Conservation (phyloP, 306 rosid species). For the Cyclanthera cordifolia region DNA sequence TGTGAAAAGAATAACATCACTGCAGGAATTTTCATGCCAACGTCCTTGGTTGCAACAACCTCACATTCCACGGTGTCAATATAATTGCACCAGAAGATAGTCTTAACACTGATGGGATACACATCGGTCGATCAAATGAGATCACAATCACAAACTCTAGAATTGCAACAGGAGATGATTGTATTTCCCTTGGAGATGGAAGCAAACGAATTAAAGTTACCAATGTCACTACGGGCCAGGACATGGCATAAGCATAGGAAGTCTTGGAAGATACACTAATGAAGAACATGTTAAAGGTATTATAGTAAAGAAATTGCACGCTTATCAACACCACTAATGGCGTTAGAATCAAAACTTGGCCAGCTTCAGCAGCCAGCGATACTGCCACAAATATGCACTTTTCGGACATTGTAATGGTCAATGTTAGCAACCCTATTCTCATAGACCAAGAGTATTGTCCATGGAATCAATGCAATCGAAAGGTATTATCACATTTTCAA, state of each 20-base stretch:
- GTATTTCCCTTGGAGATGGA: conserved; percentile 42
- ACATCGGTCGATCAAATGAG: conserved; percentile 33
- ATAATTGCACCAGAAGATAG: conserved; percentile 24
- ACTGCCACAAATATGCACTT: conserved; percentile 20
- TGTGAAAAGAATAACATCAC: conserved; percentile 18
- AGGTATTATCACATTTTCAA: conserved; percentile 16
- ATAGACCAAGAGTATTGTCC: conserved; percentile 53
- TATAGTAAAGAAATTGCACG: conserved; percentile 22
- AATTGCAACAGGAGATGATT: conserved; percentile 32
- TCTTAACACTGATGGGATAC: conserved; percentile 43
- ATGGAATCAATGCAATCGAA: conserved; percentile 21
- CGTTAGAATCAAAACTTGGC: conserved; percentile 41
- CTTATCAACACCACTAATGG: conserved; percentile 23
- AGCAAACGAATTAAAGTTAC: conserved; percentile 10
- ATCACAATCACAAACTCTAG: conserved; percentile 17
- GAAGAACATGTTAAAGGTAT: conserved; percentile 24
- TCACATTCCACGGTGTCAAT: conserved; percentile 21
- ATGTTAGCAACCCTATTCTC: conserved; percentile 28
- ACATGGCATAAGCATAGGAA: conserved; percentile 17
- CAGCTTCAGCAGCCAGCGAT: not conserved
- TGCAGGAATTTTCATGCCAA: conserved; percentile 25
- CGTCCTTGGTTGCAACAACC: conserved; percentile 18
- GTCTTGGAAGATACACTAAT: conserved; percentile 23
- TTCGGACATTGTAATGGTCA: conserved; percentile 25
- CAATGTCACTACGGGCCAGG: conserved; percentile 34